Base-by-base conservation (phyloP, 2,329 filamentous ascomycete species). In the Reticulascus tulasneorum region DNA sequence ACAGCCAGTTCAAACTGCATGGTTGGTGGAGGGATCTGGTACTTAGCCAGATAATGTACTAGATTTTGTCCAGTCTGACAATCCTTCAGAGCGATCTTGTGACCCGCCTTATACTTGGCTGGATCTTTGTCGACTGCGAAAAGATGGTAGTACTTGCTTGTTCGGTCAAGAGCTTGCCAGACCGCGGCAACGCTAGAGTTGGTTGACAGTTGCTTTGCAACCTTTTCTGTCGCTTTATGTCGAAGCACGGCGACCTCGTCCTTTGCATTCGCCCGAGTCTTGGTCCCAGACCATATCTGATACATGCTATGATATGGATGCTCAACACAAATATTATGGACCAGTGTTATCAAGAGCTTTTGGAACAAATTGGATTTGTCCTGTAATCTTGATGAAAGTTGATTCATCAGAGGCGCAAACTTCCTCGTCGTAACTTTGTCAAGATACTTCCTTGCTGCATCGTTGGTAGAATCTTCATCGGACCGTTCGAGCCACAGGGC, bases 261-360 rank as follows among this genome's bases (percentile, higher is more conserved):
- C 48, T 84, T 82, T 34, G 71, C 71, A 49, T 82, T 80, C 33
- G 74, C 75, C 41, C 80, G 82, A 34, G 76, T 79, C 50, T 82
- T 85, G 28, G 78, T 81, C 16, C 84, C 82, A 3, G 90, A 86
- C 69, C 91, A 96, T 26, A 98, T 87, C 50, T 97, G 90, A 56
- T 98, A 94, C 81, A 97, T 91, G 31, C 89, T 89, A 55, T 98
- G 94, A 58, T 90, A 95, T 0, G 93, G 94, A 61, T 99, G 93
- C 38, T 98, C 89, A 9, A 77, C 71, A 54, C 91, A 97, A 37
- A 98, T 95, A 8, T 81, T 82, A 52, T 81, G 79, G 5, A 97
- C 81, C 13, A 98, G 66, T 3, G 71, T 69, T 33, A 79, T 77
- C 3, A 99, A 68, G 2, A 91, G 70, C 25, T 69, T 71, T 52